phyloP scores from a whole-genome alignment of 306 rosid species.

The Cucumis melo region DNA sequence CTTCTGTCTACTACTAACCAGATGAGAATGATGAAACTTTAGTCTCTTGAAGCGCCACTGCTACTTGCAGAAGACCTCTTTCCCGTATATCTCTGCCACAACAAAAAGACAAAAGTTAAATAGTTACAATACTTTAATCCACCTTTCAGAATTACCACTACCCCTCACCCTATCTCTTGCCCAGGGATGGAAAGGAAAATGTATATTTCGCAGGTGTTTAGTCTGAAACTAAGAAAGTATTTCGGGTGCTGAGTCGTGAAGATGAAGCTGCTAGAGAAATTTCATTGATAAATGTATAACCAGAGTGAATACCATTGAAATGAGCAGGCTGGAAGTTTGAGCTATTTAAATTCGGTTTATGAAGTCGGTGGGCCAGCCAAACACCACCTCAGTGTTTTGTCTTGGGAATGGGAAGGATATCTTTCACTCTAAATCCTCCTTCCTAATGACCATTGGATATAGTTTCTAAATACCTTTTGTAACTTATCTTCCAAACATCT shows the following conservation, averaged over 20 bases:
- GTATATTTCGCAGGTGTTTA: too few species aligned
- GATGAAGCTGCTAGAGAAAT: too few species aligned
- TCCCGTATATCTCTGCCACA: constrained; percentile 37
- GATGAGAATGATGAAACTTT: constrained; percentile 9
- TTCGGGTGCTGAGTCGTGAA: too few species aligned
- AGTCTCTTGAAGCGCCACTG: constrained; percentile 24
- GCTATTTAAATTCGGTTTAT: too few species aligned
- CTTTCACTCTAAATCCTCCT: too few species aligned
- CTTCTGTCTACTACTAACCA: constrained; percentile 13
- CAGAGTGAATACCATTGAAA: too few species aligned
- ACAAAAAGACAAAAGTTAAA: constrained; percentile 4
- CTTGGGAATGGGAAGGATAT: too few species aligned
- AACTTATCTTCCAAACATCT: neutral
- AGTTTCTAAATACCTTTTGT: neutral
- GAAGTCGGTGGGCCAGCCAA: too few species aligned
- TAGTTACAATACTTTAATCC: neutral
- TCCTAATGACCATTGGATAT: neutral
- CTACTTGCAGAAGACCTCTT: constrained; percentile 26
- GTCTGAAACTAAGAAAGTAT: too few species aligned
- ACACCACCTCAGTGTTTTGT: too few species aligned
- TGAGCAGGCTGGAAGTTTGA: too few species aligned
- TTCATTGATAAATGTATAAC: too few species aligned
- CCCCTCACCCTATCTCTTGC: neutral
- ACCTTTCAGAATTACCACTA: neutral
- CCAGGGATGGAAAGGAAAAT: neutral